Percentiles rank a stretch among this genome's conserved stretches.
Conservation (phyloP, 495 filamentous ascomycete species). For the Aspergillus bertholletiae region DNA sequence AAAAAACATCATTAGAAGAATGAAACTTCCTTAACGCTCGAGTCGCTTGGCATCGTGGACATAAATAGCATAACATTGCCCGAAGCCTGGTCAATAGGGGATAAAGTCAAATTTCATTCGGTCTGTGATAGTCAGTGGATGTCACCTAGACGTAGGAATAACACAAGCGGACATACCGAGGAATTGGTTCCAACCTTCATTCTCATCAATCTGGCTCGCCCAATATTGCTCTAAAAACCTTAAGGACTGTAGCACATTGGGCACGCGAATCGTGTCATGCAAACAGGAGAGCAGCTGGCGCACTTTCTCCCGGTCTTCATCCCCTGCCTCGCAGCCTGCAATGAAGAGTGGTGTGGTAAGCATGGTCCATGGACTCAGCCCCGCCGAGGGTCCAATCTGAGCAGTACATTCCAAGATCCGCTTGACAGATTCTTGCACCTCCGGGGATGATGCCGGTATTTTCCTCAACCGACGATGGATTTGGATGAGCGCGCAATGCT, state of each 20-base stretch:
- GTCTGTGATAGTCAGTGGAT: conserved; percentile 27
- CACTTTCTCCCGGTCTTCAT: conserved; percentile 36
- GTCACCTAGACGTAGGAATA: neutral
- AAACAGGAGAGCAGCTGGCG: conserved; percentile 31
- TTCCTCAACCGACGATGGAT: conserved; percentile 39
- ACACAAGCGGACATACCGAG: conserved; percentile 26
- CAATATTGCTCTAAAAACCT: conserved; percentile 45
- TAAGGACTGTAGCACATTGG: conserved; percentile 45
- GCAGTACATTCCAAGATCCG: conserved; percentile 42
- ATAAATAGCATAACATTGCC: conserved; percentile 2
- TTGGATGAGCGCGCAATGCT: conserved; percentile 45
- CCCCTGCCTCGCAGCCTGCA: conserved; percentile 42
- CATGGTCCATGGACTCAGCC: conserved; percentile 44
- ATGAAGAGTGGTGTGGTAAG: conserved; percentile 47
- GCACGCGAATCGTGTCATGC: conserved; percentile 43
- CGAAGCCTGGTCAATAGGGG: conserved; percentile 28
- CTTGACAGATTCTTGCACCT: conserved; percentile 39
- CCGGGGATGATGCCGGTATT: conserved; percentile 28
- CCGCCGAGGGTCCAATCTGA: conserved; percentile 38
- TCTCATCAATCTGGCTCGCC: conserved; percentile 33
- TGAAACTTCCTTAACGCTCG: conserved; percentile 2
- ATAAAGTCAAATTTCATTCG: conserved; percentile 48
- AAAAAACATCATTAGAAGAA: neutral
- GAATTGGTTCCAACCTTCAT: conserved; percentile 45
- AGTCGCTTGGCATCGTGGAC: conserved; percentile 20